Evolutionary conservation across 495 filamentous ascomycete species (phyloP).

Genomic region (Lasiosphaeriaceae sp.): DNA sequence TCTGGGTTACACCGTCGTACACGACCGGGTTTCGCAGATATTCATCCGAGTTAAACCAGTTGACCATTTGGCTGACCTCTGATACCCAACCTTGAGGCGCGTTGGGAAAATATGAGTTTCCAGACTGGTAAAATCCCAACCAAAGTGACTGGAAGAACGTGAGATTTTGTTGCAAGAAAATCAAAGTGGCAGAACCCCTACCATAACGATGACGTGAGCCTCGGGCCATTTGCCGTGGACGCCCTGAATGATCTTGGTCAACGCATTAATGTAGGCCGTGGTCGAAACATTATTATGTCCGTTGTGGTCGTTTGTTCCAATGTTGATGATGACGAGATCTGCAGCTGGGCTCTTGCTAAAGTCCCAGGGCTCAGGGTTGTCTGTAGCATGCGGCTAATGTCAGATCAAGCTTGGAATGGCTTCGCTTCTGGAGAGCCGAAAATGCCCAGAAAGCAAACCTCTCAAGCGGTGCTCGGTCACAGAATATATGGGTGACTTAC

Average conservation of each 20-base stretch:
- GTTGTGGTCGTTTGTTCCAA: conserved; percentile 67
- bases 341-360: conserved; percentile 56
- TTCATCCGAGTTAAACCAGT: conserved; percentile 51
- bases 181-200: conserved; percentile 23
- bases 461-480: no score
- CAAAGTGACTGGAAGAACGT: conserved; percentile 51
- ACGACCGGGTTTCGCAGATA: conserved; percentile 40
- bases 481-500: conserved; percentile 15
- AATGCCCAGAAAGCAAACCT: neutral
- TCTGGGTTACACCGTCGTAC: conserved; percentile 43
- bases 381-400: conserved; percentile 13
- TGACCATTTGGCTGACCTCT: conserved; percentile 51
- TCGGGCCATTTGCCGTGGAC: conserved; percentile 59
- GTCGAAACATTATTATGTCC: conserved; percentile 54
- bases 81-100: conserved; percentile 45
- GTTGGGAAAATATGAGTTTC: conserved; percentile 50
- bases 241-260: conserved; percentile 56
- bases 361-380: conserved; percentile 56
- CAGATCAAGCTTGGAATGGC: neutral
- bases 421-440: no score
- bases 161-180: neutral
- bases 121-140: conserved; percentile 52
- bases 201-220: conserved; percentile 61
- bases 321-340: conserved; percentile 63
- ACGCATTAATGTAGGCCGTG: conserved; percentile 50